phyloP scores from a whole-genome alignment of 768 basidiomycete species.

The Leucosporidium creatinivorum region DNA sequence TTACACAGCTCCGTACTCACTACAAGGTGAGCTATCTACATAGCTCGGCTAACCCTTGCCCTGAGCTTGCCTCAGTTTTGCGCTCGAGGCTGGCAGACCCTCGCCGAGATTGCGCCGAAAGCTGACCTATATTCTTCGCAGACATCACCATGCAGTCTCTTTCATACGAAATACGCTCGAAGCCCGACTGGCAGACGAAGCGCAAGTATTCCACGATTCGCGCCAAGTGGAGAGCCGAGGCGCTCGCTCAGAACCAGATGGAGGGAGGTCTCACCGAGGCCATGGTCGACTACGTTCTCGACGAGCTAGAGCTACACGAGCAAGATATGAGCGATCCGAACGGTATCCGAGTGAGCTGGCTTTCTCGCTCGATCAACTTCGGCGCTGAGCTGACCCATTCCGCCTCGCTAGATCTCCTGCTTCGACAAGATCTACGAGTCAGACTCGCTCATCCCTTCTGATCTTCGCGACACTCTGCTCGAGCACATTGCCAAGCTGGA shows the following conservation, averaged over 20 bases:
- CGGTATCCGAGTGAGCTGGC: background rate
- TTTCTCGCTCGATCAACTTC: background rate
- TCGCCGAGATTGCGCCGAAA: background rate
- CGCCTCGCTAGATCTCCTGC: constrained; percentile 22
- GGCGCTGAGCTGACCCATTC: background rate
- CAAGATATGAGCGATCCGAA: background rate
- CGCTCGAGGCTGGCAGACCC: no score
- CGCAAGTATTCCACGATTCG: background rate
- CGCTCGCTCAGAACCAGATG: background rate
- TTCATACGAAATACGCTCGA: background rate
- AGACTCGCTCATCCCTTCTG: constrained; percentile 40
- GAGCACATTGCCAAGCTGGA: constrained; percentile 39
- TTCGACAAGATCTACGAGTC: constrained; percentile 38
- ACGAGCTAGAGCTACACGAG: constrained; percentile 1
- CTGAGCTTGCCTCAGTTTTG: no score
- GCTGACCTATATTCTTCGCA: background rate
- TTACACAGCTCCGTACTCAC: no score
- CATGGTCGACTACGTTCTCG: constrained; percentile 7
- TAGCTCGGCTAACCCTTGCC: no score
- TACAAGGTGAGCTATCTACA: no score
- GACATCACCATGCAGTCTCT: background rate
- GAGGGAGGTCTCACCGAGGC: constrained; percentile 3
- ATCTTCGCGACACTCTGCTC: constrained; percentile 27
- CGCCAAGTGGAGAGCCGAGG: constrained; percentile 4
- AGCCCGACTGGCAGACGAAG: background rate